These are phyloP conservation scores for Starmerella tilneyi DNA, from an alignment of 805 yeast species.

Conservation along the genomic window DNA sequence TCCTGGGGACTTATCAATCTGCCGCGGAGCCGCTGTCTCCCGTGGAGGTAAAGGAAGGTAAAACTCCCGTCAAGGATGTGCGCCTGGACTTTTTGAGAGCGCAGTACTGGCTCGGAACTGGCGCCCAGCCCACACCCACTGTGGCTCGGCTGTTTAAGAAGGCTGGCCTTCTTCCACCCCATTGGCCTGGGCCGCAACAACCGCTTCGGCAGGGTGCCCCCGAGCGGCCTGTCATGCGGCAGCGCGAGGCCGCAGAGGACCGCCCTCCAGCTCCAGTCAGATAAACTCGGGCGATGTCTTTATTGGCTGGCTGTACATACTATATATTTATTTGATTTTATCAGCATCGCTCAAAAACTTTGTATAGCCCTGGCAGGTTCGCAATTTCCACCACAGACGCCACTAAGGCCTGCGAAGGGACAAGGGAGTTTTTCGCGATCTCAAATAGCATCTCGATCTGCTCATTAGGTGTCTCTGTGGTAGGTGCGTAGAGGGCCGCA, in stretches of 20 bases:
- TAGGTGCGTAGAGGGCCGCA: conserved; percentile 63
- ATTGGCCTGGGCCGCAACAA: conserved; percentile 31
- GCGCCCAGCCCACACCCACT: conserved; percentile 85
- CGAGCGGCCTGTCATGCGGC: conserved; percentile 13
- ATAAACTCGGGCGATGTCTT: conserved; percentile 2
- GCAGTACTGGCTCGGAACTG: conserved; percentile 94
- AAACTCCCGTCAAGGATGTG: conserved; percentile 62
- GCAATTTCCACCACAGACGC: conserved; percentile 72
- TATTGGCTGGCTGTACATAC: conserved; percentile 2
- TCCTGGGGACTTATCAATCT: conserved; percentile 88
- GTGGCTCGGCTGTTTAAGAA: conserved; percentile 64
- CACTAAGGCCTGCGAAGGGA: conserved; percentile 49
- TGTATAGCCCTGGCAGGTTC: conserved; percentile 79
- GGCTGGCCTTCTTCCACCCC: conserved; percentile 49
- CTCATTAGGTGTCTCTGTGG: conserved; percentile 30
- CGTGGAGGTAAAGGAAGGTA: conserved; percentile 46
- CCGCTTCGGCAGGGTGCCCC: conserved; percentile 9
- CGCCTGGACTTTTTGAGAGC: conserved; percentile 78
- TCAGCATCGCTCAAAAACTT: conserved; percentile 80
- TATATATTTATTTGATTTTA: conserved; percentile 12
- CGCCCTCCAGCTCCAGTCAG: conserved; percentile 23
- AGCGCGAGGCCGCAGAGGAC: conserved; percentile 18
- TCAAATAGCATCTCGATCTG: conserved; percentile 45
- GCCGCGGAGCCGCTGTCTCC: conserved; percentile 58
- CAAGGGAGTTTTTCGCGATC: conserved; percentile 45